Evolutionary conservation across 2,329 filamentous ascomycete species (phyloP), one percentile per base, ranked within the genome.

Genomic region (Cryphonectria radicalis): DNA sequence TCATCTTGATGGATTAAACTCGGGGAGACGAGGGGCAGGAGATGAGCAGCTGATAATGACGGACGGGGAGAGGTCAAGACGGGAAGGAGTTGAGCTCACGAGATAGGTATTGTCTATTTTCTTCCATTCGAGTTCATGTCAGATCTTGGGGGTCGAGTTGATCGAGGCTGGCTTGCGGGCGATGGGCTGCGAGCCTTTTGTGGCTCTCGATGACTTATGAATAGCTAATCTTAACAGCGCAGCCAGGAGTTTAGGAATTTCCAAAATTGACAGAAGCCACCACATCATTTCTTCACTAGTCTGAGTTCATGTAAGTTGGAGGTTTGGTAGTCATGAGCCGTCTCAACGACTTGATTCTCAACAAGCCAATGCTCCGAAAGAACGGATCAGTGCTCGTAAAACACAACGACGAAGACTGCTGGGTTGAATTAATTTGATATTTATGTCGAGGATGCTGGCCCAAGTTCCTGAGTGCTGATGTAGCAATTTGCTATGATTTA

Each of bases 111-210:
- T 8, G 13, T 50, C 22, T n/a, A 11, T 35, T 59, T 35, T 17
- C 13, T 32, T 13, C 25, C 25, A 17, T 57, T 10, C 78, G 79
- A 57, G 65, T 11, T n/a, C 67, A 13, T 40, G 19, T 62, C 17
- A 40, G 35, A 40, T 32, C 7, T 62, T 22, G 19, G 19, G 59
- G 11, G 32, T 62, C 59, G 19, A n/a, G 46, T 8, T 50, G 19
- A 11, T 50, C 46, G n/a, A n/a, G 7, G 22, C 22, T 50, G 22
- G 22, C 22, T 50, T 7, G 22, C n/a, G 19, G 35, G 60, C 1
- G 35, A 63, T n/a, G 14, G 10, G 28, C 60, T 4, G 11, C 10
- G 40, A 19, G 3, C 22, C 42, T 43, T 13, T 64, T 19, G 4
- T 40, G 10, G n/a, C n/a, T 35, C 28, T 53, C 17, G 25, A 10